Percentiles rank a stretch among this genome's conserved stretches.
Conservation (phyloP, 176 grass and related monocot species). For the Puccinellia tenuiflora region DNA sequence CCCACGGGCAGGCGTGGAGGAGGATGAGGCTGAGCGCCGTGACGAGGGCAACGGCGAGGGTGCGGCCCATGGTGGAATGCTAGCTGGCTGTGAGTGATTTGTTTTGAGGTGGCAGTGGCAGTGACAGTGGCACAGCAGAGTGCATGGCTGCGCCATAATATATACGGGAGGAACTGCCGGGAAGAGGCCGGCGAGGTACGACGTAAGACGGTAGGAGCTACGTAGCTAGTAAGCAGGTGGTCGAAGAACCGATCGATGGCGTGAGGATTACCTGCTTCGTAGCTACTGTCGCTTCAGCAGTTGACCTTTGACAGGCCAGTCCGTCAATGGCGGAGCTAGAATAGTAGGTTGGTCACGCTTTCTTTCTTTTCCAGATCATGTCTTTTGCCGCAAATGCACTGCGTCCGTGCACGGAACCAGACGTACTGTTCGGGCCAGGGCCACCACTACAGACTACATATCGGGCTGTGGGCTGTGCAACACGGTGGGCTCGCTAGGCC, state of each 20-base stretch:
- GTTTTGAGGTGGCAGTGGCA: not conserved
- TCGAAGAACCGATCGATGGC: not conserved
- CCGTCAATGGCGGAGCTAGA: no score
- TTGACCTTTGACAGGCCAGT: not conserved
- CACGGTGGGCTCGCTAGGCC: not conserved
- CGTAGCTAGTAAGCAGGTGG: not conserved
- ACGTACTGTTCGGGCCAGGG: no score
- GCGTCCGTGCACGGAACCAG: no score
- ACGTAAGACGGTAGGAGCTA: not conserved
- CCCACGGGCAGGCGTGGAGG: not conserved
- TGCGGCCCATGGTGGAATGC: not conserved
- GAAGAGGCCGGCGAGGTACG: not conserved
- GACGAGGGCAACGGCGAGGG: not conserved
- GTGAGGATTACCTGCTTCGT: not conserved
- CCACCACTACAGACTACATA: no score
- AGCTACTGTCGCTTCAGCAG: not conserved
- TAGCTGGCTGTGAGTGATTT: not conserved
- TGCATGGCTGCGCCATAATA: not conserved
- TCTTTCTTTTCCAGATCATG: no score
- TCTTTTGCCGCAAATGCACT: no score
- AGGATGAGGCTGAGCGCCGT: constrained; percentile 10
- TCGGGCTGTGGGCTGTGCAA: not conserved
- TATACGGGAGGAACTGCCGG: not conserved
- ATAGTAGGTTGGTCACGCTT: no score
- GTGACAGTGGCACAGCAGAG: no score